Conservation (phyloP, 805 yeast genomes). For the Pichia gijzeniarum region DNA sequence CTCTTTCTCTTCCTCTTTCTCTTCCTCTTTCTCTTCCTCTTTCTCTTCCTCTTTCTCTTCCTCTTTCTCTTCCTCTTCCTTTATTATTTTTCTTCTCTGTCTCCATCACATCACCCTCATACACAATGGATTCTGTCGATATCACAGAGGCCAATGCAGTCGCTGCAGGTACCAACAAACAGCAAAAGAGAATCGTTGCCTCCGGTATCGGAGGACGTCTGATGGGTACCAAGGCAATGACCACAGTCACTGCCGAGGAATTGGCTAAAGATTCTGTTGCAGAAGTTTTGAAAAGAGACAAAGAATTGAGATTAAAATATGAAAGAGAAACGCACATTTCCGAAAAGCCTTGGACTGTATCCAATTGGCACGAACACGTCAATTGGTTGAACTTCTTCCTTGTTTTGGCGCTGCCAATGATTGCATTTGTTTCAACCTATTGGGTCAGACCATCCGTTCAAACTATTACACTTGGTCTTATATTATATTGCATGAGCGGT, state of each 20-base stretch:
- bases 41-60: not conserved
- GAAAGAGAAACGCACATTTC: slow-evolving; percentile 51
- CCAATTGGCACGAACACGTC: slow-evolving; percentile 67
- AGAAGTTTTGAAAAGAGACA: slow-evolving; percentile 39
- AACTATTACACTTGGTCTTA: slow-evolving; percentile 41
- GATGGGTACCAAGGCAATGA: slow-evolving; percentile 78
- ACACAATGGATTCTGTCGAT: slow-evolving; percentile 41
- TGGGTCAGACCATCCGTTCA: slow-evolving; percentile 43
- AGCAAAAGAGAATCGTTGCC: slow-evolving; percentile 65
- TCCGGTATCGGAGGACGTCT: slow-evolving; percentile 68
- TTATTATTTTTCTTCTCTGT: not conserved
- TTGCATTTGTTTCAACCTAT: slow-evolving; percentile 43
- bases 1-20: too few species aligned
- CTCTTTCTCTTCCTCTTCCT: not conserved
- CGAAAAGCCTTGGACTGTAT: slow-evolving; percentile 70
- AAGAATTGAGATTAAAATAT: slow-evolving; percentile 36
- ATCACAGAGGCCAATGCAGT: slow-evolving; percentile 66
- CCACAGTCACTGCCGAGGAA: slow-evolving; percentile 60
- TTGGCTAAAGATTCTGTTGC: slow-evolving; percentile 47
- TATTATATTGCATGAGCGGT: slow-evolving; percentile 56
- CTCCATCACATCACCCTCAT: slow-evolving; percentile 17
- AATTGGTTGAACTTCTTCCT: slow-evolving; percentile 72
- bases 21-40: not conserved
- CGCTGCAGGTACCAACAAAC: slow-evolving; percentile 76
- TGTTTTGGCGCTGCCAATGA: slow-evolving; percentile 53